These are phyloP conservation scores for Orychophragmus violaceus DNA, from an alignment of 345 rosid genomes.

Conservation along the genomic window DNA sequence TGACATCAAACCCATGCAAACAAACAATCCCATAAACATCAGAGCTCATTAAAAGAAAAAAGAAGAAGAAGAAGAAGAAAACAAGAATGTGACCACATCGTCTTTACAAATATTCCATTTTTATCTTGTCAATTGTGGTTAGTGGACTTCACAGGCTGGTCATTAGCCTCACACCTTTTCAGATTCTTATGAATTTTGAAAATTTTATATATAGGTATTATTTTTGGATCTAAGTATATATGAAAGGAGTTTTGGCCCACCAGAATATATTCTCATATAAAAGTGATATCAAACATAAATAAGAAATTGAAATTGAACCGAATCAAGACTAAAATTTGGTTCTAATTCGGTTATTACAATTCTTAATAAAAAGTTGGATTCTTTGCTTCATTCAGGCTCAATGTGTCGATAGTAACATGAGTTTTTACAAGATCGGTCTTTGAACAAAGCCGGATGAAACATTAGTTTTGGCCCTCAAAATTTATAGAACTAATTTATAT, in stretches of 20 bases:
- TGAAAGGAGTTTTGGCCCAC: not conserved
- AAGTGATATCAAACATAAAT: not conserved
- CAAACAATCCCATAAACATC: not conserved
- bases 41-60: not conserved
- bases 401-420: not conserved
- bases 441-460: too few species aligned
- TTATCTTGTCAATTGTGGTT: not conserved
- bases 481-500: too few species aligned
- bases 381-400: not conserved
- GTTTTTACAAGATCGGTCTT: too few species aligned
- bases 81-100: not conserved
- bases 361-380: not conserved
- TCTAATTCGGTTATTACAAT: not conserved
- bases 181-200: not conserved
- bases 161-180: not conserved
- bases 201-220: not conserved
- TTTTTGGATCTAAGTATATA: not conserved
- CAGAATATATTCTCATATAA: not conserved
- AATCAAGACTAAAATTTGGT: not conserved
- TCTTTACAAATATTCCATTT: slow-evolving; percentile 2
- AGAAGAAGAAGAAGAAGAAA: not conserved
- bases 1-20: slow-evolving; percentile 11
- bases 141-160: slow-evolving; percentile 1
- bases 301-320: not conserved
- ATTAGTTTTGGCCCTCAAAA: too few species aligned